Base-by-base conservation (phyloP, 495 filamentous ascomycete genomes). In the Penicillium dipodomyicola region DNA sequence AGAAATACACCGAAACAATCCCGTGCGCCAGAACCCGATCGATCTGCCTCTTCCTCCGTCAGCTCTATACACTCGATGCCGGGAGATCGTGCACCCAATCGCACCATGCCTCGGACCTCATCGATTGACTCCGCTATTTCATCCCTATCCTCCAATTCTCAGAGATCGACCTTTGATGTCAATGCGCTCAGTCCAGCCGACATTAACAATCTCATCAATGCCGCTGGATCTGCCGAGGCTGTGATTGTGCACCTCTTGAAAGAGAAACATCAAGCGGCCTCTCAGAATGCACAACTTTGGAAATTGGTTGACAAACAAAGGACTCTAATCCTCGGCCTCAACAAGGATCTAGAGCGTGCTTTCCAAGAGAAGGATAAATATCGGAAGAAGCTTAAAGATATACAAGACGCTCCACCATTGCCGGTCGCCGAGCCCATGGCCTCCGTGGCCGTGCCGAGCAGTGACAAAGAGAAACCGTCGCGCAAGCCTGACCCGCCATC, bases 61-160 rank as follows among this genome's bases (percentile, higher is more conserved):
- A 70, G 62, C 56, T 71, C 71, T 42, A 42, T 68, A 30, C 62
- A 65, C 50, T 72, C 69, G 33, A 64, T 61, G 50, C 54, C 67
- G 29, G 68, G 64, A 25, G 71, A 73, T 40, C 72, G 71, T 44
- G 58, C 68, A 48, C 67, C 65, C 5, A 65, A 71, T 44, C 77
- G 84, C 35, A 67, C 75, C 47, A 76, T 82, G 62, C 85, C 88
- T 52, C 86, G 93, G 59, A 97, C 87, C 46, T 91, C 91, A 2
- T 98, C 94, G 35, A 97, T 97, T 62, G 94, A 97, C 66, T 96
- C 94, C 8, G 89, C 91, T 1, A 89, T 96, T 25, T 97, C 93
- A 1, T 87, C 89, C 5, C 80, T 92, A 41, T 96, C 91, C 8
- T 84, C 86, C n/a, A 80, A 78, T 15, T 77, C 79, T 7, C 83